Base-by-base conservation (phyloP, 164 flowering plant genomes). In the Vitis amurensis region DNA sequence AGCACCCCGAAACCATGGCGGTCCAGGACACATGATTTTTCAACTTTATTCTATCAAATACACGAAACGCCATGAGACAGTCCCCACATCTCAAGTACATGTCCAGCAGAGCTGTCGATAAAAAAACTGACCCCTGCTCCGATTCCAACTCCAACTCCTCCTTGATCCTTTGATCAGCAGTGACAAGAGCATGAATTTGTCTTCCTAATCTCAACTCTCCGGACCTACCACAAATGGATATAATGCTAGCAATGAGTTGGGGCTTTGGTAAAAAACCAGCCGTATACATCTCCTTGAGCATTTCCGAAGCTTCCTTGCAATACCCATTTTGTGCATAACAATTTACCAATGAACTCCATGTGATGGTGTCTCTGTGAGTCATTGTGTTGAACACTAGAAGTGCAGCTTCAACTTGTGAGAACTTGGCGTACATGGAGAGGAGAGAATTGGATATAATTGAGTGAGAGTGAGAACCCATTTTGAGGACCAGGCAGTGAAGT, bases 1-100 rank as follows among this genome's bases (percentile, higher is more conserved):
- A 60, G 61, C 84, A 88, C 11, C 92, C 90, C 0, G 82, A 69
- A 48, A 89, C 78, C 84, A 89, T 70, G 3, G 85, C 81, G 0
- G 94, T 88, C 91, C 94, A 89, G 3, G 86, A 82, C 4, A 85
- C 92, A 72, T 76, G 87, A 79, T 84, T 85, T 70, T 70, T 85
- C 29, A 71, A 80, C 29, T 19, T 73, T 79, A 86, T 84, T 59
- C 59, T 61, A 49, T 72, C 29, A 66, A 88, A 88, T 23, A 88
- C 80, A 9, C 56, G 61, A 37, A 75, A 82, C 15, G 90, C 90
- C 53, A 61, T 47, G 59, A 56, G 5, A 62, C 72, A 62, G 8
- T 85, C 75, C n/a, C 59, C 37, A 65, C 74, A 82, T 74, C 69
- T 81, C 58, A 82, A 75, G 59, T 89, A 89, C 72, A 85, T 66